Evolutionary conservation across 805 yeast species (phyloP), one percentile per base, ranked within the genome.

Genomic region (Kazachstania martiniae): DNA sequence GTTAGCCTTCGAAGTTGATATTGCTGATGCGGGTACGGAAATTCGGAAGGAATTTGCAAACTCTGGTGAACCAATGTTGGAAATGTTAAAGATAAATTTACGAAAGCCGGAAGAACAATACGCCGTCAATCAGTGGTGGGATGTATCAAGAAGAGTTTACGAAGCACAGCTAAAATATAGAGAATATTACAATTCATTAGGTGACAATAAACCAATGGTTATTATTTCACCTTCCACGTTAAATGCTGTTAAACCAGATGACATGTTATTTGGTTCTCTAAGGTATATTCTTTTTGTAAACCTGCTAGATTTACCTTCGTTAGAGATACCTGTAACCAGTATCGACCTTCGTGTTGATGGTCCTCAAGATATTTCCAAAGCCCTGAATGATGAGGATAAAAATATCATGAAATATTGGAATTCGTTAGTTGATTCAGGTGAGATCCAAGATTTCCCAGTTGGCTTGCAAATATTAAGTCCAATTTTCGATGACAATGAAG

Each of bases 61-160:
- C 7, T 35, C 36, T 18, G 46, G 43, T 12, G 46, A 42, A 22
- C 46, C 46, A 10, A 8, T 40, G 12, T 26, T 33, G 5, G 40
- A 33, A n/a, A 40, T 40, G 19, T 18, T 42, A 19, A 31, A 38
- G 21, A 43, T 37, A 12, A 31, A 37, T 33, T 35, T 42, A 8
- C 18, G 14, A 28, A 30, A 14, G 13, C 21, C 32, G 5, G 30
- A 30, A 5, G 21, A 18, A 12, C 33, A 31, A 2, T 37, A 36
- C 18, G 27, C 43, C 4, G 43, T 42, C 2, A 42, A 42, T 23
- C 26, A 42, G 28, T 42, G 43, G 46, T 42, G 46, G 46, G 22
- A 32, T 25, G 28, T 42, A 16, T 35, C 34, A 21, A 39, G 29
- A 25, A 29, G 42, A 12, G 38, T 40, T 8, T 32, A 31, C 14